Base-by-base conservation (phyloP, 1,284 basidiomycete genomes). In the Cutaneotrichosporon cavernicola region DNA sequence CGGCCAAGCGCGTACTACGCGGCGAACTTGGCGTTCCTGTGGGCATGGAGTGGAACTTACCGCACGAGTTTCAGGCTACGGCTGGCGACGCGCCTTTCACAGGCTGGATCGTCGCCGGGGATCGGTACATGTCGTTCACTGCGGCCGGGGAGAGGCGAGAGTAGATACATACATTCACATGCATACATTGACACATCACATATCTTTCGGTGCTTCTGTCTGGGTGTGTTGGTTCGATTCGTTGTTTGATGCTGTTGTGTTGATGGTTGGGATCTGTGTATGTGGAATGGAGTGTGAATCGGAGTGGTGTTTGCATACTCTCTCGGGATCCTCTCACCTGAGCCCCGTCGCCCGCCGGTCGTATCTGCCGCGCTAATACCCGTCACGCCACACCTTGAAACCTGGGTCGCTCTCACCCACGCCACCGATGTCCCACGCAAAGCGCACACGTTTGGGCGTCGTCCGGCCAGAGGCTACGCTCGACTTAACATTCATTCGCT, bases 21-120 rank as follows among this genome's bases (percentile, higher is more conserved):
- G 84, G 83, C 0, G 59, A 70, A 31, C 72, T 65, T 0, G 79
- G 81, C 0, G 18, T 32, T n/a, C 30, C 43, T 30, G 46, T 65
- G 10, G 51, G 52, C 4, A n/a, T 38, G 0, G 51, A 52, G 26
- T 68, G 66, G 66, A 36, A 57, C 11, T 56, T 68, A 2, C 62
- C 62, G 2, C 58, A 69, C 30, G 40, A 50, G 59, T 66, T 65
- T 32, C 6, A 11, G 14, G 63, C 65, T 1, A 65, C 63, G 14
- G 68, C 8, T 7, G n/a, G 49, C 9, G n/a, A 32, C 4, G 56
- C 74, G 4, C 81, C 84, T 1, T 88, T 90, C 67, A 73, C 73
- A 50, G 88, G 86, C 18, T 90, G 89, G 89, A 74, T 88, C 38
- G 81, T 81, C 22, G 85, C 83, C 60, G 86, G 86, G 1, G 65